Evolutionary conservation across 2,329 filamentous ascomycete genomes (phyloP).

Genomic region (Aspergillus viridinutans): DNA sequence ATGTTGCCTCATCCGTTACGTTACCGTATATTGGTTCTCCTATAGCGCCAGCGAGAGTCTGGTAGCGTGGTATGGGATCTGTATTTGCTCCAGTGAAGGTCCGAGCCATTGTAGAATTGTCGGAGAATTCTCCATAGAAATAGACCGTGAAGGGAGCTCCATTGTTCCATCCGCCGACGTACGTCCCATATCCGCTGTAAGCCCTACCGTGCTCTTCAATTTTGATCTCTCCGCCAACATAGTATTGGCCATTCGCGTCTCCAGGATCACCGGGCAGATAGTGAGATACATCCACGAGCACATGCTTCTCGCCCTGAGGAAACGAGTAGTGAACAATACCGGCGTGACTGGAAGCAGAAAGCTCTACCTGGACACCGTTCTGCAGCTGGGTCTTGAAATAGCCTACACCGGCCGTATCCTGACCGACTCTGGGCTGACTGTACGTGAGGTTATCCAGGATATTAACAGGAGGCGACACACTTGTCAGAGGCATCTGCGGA

Average conservation of each 20-base stretch:
- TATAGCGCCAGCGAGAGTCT: conserved; percentile 56
- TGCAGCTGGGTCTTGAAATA: conserved; percentile 60
- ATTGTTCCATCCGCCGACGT: conserved; percentile 44
- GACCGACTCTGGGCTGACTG: conserved; percentile 55
- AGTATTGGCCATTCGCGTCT: conserved; percentile 38
- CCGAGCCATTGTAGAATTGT: conserved; percentile 28
- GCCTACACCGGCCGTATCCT: conserved; percentile 57
- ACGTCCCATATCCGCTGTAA: conserved; percentile 48
- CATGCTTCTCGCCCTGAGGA: conserved; percentile 51
- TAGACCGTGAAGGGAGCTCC: conserved; percentile 42
- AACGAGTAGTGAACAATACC: conserved; percentile 64
- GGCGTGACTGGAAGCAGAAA: conserved; percentile 61
- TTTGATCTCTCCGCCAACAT: conserved; percentile 40
- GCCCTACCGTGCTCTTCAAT: conserved; percentile 34
- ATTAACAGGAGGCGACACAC: conserved; percentile 39
- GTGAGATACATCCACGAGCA: conserved; percentile 57
- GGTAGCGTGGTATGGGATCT: conserved; percentile 28
- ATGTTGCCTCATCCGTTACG: conserved; percentile 47
- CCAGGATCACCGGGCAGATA: conserved; percentile 46
- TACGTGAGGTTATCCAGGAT: conserved; percentile 38
- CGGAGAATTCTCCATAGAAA: conserved; percentile 44
- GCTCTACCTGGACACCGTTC: conserved; percentile 57
- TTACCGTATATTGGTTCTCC: conserved; percentile 55
- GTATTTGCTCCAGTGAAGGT: conserved; percentile 38
- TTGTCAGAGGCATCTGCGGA: conserved; percentile 33